Percentiles rank a stretch among this genome's conserved stretches.
Conservation (phyloP, 768 basidiomycete species). For the Trametes cinnabarina region DNA sequence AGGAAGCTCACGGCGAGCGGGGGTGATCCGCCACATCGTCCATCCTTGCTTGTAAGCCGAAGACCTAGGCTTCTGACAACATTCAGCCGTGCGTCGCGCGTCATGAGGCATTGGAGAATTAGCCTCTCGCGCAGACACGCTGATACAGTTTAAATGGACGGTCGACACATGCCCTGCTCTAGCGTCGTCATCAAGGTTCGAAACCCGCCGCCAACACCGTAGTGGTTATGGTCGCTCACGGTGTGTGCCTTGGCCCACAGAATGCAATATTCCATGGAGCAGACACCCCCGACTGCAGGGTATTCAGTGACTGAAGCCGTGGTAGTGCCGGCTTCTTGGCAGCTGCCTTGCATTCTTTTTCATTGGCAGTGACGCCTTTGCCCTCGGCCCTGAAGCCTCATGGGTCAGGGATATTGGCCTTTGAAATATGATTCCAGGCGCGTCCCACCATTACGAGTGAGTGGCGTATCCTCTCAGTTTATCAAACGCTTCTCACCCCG, state of each 20-base stretch:
- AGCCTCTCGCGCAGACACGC: not conserved
- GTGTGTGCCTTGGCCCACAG: not conserved
- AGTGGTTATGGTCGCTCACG: not conserved
- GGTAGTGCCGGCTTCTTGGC: conserved; percentile 7
- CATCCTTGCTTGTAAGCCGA: not conserved
- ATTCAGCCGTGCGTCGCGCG: not conserved
- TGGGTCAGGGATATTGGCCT: not conserved
- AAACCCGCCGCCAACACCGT: not conserved
- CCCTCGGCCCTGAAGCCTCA: too few species aligned
- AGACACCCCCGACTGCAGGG: not conserved
- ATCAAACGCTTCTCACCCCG: too few species aligned
- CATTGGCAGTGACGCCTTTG: too few species aligned
- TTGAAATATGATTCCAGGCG: too few species aligned
- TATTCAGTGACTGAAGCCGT: not conserved
- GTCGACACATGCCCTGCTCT: not conserved
- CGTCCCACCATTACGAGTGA: too few species aligned
- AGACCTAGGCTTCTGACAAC: not conserved
- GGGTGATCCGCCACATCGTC: not conserved
- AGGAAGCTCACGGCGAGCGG: not conserved
- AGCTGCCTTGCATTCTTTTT: conserved; percentile 2
- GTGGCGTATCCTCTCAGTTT: too few species aligned
- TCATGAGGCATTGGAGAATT: not conserved
- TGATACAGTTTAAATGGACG: not conserved
- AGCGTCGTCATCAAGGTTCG: not conserved
- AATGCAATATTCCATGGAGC: too few species aligned